A percentile compares a stretch with the other conserved stretches of the same genome.
These are phyloP conservation scores for Barbatosphaeria neglecta DNA, from an alignment of 495 filamentous ascomycete genomes.

Conservation along the genomic window DNA sequence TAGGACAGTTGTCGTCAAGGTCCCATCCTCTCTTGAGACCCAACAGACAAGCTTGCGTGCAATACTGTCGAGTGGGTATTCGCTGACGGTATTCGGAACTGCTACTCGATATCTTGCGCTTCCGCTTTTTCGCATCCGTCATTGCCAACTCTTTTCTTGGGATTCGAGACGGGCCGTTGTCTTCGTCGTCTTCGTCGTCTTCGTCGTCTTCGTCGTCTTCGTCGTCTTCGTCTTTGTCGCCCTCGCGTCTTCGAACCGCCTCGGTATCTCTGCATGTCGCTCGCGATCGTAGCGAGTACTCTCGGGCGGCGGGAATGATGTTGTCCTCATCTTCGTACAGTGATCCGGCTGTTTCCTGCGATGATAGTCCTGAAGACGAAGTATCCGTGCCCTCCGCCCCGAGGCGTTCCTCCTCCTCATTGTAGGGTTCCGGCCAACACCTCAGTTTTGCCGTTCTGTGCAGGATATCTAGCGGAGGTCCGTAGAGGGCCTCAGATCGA, in stretches of 20 bases:
- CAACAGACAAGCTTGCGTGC: slow-evolving; percentile 2
- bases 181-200: not conserved
- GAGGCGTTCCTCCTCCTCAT: not conserved
- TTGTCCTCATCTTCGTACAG: not conserved
- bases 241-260: not conserved
- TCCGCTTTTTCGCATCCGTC: not conserved
- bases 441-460: not conserved
- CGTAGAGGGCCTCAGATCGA: not conserved
- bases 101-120: not conserved
- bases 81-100: not conserved
- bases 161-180: not conserved
- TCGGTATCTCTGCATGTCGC: not conserved
- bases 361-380: not conserved
- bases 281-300: not conserved
- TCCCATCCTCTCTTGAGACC: slow-evolving; percentile 2
- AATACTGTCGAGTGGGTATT: not conserved
- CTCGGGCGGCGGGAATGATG: not conserved
- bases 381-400: not conserved
- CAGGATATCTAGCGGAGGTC: not conserved
- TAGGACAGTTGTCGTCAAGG: not conserved
- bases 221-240: not conserved
- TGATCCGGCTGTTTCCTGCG: not conserved
- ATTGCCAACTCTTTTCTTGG: not conserved
- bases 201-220: not conserved
- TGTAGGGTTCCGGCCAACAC: not conserved